Percentiles rank a stretch among this genome's conserved stretches.
phyloP scores from a whole-genome alignment of 371 early-diverging fungal species.

The Rhizomucor pusillus region DNA sequence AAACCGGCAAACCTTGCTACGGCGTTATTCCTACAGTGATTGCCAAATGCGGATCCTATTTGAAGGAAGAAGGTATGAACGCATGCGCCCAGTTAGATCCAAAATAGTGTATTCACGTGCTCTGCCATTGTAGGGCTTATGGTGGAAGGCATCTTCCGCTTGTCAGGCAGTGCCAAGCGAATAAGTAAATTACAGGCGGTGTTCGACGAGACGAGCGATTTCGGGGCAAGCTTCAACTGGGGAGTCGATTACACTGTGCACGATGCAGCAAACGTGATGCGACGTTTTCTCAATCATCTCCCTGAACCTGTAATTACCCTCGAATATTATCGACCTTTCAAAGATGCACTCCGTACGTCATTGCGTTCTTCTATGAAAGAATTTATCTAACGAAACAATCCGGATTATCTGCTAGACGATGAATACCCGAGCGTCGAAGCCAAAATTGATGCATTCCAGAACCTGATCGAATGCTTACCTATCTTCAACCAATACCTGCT shows the following conservation, averaged over 20 bases:
- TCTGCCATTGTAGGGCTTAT: constrained; percentile 21
- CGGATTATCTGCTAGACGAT: constrained; percentile 10
- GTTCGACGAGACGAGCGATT: constrained; percentile 55
- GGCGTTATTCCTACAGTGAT: constrained; percentile 54
- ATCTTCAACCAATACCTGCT: constrained; percentile 54
- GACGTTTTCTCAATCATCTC: constrained; percentile 61
- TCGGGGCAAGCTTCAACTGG: constrained; percentile 55
- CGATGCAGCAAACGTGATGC: constrained; percentile 66
- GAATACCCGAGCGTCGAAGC: constrained; percentile 34
- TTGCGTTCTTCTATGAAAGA: neutral
- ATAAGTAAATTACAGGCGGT: constrained; percentile 52
- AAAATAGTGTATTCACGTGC: neutral
- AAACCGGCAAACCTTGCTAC: constrained; percentile 22
- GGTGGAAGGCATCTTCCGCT: constrained; percentile 60
- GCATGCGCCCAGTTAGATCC: neutral
- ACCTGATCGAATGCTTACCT: constrained; percentile 50
- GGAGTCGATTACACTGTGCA: constrained; percentile 53
- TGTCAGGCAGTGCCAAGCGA: constrained; percentile 64
- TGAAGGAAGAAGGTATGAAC: constrained; percentile 52
- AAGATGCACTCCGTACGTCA: constrained; percentile 46
- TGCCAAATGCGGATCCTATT: constrained; percentile 53
- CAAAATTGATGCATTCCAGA: constrained; percentile 52
- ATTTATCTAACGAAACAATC: no score
- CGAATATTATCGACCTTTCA: constrained; percentile 51
- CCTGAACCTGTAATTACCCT: constrained; percentile 60